phyloP scores from a whole-genome alignment of 2,329 filamentous ascomycete genomes.

The Fusarium multiceps region DNA sequence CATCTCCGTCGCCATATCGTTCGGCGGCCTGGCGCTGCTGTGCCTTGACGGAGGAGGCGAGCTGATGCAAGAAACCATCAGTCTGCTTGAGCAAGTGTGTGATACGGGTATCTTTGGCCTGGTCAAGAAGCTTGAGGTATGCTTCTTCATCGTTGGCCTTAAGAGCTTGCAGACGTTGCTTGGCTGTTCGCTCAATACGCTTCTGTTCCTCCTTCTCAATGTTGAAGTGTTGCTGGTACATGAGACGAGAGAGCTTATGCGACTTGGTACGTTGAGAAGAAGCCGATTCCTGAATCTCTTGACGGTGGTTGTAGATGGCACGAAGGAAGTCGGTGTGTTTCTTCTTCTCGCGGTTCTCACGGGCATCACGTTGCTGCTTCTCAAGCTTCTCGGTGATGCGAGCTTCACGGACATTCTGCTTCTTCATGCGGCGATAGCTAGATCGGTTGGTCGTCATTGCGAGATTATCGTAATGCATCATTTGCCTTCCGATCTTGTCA shows the following conservation, averaged over 20 bases:
- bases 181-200: constrained; percentile 95
- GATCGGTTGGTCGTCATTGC: constrained; percentile 97
- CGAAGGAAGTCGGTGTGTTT: constrained; percentile 93
- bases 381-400: constrained; percentile 98
- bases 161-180: constrained; percentile 98
- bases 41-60: constrained; percentile 91
- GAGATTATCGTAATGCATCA: constrained; percentile 95
- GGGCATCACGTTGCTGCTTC: constrained; percentile 97
- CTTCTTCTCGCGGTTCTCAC: constrained; percentile 97
- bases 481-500: constrained; percentile 87
- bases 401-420: constrained; percentile 93
- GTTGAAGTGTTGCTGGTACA: constrained; percentile 90
- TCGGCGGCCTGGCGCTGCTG: constrained; percentile 88
- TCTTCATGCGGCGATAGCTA: constrained; percentile 94
- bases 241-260: constrained; percentile 88
- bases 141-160: constrained; percentile 99
- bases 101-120: constrained; percentile 99
- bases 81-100: constrained; percentile 97
- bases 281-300: constrained; percentile 78
- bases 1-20: constrained; percentile 75
- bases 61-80: constrained; percentile 95
- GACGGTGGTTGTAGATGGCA: constrained; percentile 83
- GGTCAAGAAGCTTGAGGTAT: constrained; percentile 95
- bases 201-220: constrained; percentile 99
- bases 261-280: constrained; percentile 76